These are phyloP conservation scores for Senecio squalidus DNA, from an alignment of 140 eudicot genomes.

Conservation along the genomic window DNA sequence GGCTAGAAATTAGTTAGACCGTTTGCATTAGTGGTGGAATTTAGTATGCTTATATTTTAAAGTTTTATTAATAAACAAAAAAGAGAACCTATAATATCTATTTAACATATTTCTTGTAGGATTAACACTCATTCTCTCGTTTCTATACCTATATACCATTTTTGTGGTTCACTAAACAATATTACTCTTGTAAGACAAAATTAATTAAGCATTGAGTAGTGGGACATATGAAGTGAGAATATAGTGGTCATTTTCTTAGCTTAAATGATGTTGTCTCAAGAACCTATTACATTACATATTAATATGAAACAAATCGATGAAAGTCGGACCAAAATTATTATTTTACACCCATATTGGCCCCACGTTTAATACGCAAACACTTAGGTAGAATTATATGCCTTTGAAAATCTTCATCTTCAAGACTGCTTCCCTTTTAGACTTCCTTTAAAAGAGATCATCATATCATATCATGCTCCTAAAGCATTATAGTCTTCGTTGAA, in stretches of 20 bases:
- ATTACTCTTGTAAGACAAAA: background rate
- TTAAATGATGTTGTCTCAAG: conserved; percentile 33
- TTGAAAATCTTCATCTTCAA: conserved; percentile 26
- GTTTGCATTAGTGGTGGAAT: no score
- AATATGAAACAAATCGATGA: conserved; percentile 20
- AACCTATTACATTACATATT: conserved; percentile 28
- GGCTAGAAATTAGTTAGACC: no score
- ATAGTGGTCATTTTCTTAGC: conserved; percentile 29
- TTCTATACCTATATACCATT: no score
- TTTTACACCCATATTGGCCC: conserved; percentile 22
- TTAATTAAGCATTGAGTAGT: conserved; percentile 22
- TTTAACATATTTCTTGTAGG: no score
- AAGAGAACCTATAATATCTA: no score
- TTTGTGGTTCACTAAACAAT: no score
- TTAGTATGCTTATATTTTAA: no score
- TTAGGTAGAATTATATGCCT: conserved; percentile 22
- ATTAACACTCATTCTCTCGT: no score
- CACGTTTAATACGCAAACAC: conserved; percentile 22
- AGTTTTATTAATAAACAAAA: no score
- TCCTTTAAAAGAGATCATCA: conserved; percentile 3
- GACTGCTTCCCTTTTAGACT: conserved; percentile 28
- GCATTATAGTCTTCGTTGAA: background rate
- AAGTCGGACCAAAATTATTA: conserved; percentile 27
- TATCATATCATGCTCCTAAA: background rate
- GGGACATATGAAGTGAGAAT: conserved; percentile 29